phyloP scores from a whole-genome alignment of 2,329 filamentous ascomycete genomes.

The Cordyceps javanica region DNA sequence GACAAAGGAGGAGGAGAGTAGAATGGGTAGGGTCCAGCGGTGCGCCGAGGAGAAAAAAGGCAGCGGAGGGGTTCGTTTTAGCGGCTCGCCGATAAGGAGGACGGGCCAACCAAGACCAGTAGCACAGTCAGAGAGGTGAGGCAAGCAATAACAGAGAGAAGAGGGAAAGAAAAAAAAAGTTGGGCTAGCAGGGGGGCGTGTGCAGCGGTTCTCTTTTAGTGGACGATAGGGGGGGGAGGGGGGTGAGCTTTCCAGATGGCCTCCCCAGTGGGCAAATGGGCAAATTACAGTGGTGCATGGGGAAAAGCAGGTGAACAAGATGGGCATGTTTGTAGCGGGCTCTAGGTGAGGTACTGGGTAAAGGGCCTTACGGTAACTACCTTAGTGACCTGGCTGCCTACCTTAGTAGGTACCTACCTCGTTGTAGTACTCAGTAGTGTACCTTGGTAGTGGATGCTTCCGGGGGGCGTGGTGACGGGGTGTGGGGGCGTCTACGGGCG shows the following conservation, averaged over 20 bases:
- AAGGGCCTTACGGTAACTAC: too few species aligned
- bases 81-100: slow-evolving; percentile 9
- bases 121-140: not conserved
- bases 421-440: too few species aligned
- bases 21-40: slow-evolving; percentile 9
- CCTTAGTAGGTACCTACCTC: too few species aligned
- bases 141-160: slow-evolving; percentile 4
- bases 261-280: not conserved
- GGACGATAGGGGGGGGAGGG: not conserved
- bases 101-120: not conserved
- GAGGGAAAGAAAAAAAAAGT: too few species aligned
- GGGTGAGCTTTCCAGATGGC: not conserved
- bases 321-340: slow-evolving; percentile 4
- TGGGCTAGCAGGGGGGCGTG: not conserved
- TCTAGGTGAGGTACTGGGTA: not conserved
- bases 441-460: too few species aligned
- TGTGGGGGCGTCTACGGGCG: not conserved
- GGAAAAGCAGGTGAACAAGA: not conserved
- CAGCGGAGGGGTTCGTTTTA: slow-evolving; percentile 13
- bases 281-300: slow-evolving; percentile 12
- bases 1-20: slow-evolving; percentile 2
- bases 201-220: not conserved
- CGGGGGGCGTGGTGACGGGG: not conserved
- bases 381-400: too few species aligned
- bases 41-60: not conserved